These are phyloP conservation scores for Penicillium crystallinum DNA, from an alignment of 495 filamentous ascomycete genomes.

Conservation along the genomic window DNA sequence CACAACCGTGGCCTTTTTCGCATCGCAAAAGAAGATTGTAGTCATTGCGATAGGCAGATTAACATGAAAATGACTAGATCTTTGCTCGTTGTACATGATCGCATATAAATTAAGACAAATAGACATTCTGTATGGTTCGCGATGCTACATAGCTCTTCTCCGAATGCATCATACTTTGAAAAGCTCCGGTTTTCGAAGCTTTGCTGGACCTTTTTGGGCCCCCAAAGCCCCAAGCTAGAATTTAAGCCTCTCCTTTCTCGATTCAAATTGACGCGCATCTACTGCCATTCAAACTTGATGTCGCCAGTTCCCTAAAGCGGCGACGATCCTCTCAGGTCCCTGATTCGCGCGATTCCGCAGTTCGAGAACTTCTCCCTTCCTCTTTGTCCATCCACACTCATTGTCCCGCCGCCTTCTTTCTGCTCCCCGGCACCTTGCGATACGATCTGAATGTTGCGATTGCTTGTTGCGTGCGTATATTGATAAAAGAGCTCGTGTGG, in stretches of 20 bases:
- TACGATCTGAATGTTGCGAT: slow-evolving; percentile 21
- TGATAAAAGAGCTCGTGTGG: slow-evolving; percentile 20
- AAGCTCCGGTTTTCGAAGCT: slow-evolving; percentile 1
- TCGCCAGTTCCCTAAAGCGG: slow-evolving; percentile 8
- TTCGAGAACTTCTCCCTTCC: slow-evolving; percentile 27
- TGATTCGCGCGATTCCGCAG: slow-evolving; percentile 21
- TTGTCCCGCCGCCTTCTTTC: slow-evolving; percentile 12
- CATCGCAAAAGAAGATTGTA: background rate
- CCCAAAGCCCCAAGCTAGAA: slow-evolving; percentile 1
- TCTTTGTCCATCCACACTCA: slow-evolving; percentile 18
- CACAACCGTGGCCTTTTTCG: slow-evolving; percentile 1
- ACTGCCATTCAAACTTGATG: background rate
- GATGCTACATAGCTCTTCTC: background rate
- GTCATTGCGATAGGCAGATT: background rate
- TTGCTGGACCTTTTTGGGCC: background rate
- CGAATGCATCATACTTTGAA: slow-evolving; percentile 2
- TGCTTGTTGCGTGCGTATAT: slow-evolving; percentile 9
- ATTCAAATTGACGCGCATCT: background rate
- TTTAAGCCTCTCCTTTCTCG: background rate
- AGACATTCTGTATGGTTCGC: background rate
- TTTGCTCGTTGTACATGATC: background rate
- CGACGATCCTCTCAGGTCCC: slow-evolving; percentile 10
- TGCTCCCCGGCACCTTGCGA: slow-evolving; percentile 7
- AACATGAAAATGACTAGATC: background rate
- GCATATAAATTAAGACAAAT: background rate